Base-by-base conservation (phyloP, 495 filamentous ascomycete species). In the Penicillium daleae region DNA sequence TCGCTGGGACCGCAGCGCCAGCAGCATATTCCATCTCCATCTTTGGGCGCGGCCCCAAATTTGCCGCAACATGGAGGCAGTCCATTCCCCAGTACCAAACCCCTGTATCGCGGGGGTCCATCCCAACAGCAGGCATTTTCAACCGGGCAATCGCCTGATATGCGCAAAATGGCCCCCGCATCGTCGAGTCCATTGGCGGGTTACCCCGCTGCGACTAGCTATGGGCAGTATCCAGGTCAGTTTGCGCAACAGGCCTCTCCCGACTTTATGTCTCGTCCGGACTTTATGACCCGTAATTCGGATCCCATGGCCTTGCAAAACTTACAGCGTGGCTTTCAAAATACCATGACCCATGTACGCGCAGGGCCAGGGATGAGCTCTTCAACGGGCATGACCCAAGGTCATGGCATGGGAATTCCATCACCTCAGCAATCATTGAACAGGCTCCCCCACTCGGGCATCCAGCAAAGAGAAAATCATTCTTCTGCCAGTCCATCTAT, bases 351-450 rank as follows among this genome's bases (percentile, higher is more conserved):
- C 19, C 76, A 71, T 60, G 66, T 75, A 22, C 72, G 72, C 12
- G 62, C 60, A 3, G 69, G 73, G 29, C 57, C 70, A 0, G 68
- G 65, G 37, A 76, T 77, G 69, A 74, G 69, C 40, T 60, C 73
- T 9, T 67, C 75, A 32, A 60, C 69, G 2, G 70, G 67, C 26
- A 61, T 78, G 59, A 53, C 72, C 0, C 74, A 76, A 66, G 63
- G 65, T 3, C 74, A 78, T 35, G 65, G 66, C 8, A 70, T 74
- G 66, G 66, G 61, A 21, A 66, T 76, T 19, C 64, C 75, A 9
- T 80, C 77, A 29, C 76, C 76, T 8, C 77, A 77, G 64, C 77
- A 76, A 60, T 70, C 72, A 0, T 56, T 78, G 57, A 76, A 79
- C 27, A 62, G 76, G 27, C 60, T 75, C 9, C 76, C 76, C 42